Base-by-base conservation (phyloP, 164 flowering plant species). In the Vitis labrusca region DNA sequence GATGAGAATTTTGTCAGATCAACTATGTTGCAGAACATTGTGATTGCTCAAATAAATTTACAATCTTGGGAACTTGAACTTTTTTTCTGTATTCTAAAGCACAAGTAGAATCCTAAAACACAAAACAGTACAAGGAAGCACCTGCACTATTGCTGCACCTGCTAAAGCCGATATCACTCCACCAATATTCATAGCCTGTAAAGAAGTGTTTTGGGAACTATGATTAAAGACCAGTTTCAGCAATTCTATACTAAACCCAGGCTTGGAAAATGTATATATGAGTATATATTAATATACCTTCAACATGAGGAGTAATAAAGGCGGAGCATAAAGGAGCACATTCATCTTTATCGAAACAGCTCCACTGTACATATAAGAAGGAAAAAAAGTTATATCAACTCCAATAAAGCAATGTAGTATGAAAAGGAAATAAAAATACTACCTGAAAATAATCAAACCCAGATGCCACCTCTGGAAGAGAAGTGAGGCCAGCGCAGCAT, bases 261-360 rank as follows among this genome's bases (percentile, higher is more conserved):
- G 11, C 17, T 29, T 10, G 44, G 9, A 23, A 50, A 52, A 53
- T 66, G 61, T 27, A 64, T 15, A 32, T 53, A 54, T 37, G 44
- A 32, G 19, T 6, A 51, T 57, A 29, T 9, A 12, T 15, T 37
- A 23, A 62, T 50, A 13, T 76, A 94, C 98, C 97, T 94, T 90
- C 71, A 94, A 66, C 91, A 92, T 80, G 63, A 92, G 86, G 3
- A 92, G 82, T 50, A 94, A 71, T 61, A 94, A 72, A 12, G 97
- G 78, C 19, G 97, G 97, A 65, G 97, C 97, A 85, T 80, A 94
- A 5, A 94, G 89, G 44, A 94, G 93, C 59, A 94, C 91, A 81
- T 94, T 94, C 98, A 94, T 94, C 89, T 94, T 94, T 66, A 94
- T 69, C 23, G 97, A 92, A 73, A 94, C 98, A 73, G 98, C 98